Conservation (phyloP, 2,329 filamentous ascomycete species). For the Fusarium equiseti region DNA sequence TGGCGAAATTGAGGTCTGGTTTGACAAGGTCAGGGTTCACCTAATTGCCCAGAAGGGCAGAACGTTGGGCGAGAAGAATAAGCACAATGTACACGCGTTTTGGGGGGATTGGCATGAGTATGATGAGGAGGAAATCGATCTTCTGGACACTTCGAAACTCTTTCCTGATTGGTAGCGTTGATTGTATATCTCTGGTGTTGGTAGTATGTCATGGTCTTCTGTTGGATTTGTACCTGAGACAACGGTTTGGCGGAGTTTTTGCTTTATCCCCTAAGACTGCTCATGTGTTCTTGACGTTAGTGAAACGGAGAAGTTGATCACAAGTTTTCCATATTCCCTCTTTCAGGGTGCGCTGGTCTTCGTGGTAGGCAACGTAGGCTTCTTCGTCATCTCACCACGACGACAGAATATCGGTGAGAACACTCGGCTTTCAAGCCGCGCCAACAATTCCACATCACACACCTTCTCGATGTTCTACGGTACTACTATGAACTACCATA, state of each 20-base stretch:
- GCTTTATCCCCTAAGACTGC: not conserved
- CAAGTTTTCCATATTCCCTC: fast-evolving
- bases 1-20: not conserved
- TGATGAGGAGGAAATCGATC: not conserved
- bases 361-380: not conserved
- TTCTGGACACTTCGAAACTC: not conserved
- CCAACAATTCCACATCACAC: not conserved
- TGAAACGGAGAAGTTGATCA: not conserved
- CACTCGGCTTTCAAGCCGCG: not conserved
- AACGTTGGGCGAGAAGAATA: fast-evolving
- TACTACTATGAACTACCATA: not conserved
- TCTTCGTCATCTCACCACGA: not conserved
- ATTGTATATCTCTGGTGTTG: fast-evolving
- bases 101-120: conserved; percentile 5
- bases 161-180: not conserved
- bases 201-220: not conserved
- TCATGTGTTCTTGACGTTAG: not conserved
- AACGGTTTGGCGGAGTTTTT: not conserved
- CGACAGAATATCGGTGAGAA: not conserved
- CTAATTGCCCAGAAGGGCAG: not conserved
- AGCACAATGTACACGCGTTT: not conserved
- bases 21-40: not conserved
- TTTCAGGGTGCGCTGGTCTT: fast-evolving
- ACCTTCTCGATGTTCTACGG: not conserved
- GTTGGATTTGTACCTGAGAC: not conserved